Base-by-base conservation (phyloP, 2,329 filamentous ascomycete genomes). In the Aureobasidium sp. region DNA sequence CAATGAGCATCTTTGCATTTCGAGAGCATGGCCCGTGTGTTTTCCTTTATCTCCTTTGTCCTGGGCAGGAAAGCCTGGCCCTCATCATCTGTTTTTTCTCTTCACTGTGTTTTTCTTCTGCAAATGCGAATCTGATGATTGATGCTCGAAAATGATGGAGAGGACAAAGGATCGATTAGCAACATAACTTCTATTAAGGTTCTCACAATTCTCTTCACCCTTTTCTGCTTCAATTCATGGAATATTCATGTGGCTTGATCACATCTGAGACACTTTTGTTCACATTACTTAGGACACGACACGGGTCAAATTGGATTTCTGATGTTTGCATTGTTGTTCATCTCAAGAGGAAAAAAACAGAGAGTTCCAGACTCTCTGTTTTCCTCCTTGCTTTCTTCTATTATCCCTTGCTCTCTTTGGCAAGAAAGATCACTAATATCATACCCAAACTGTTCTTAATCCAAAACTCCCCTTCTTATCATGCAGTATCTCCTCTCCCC, bases 91-190 rank as follows among this genome's bases (percentile, higher is more conserved):
- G 25, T 14, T 56, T 42, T 44, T 11, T 53, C 5, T 31, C 34
- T 44, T 56, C 25, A 34, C 31, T 34, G 31, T 56, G 36, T 44
- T 56, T 56, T 56, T 39, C 31, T 34, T 34, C 29, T 34, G 31
- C 31, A 34, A 11, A 12, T 44, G 52, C 52, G 52, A 52, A 55
- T 44, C 52, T 55, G 52, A 55, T 55, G 52, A 55, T 31, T 55
- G 37, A 55, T 55, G 52, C 52, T 55, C 52, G 31, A 42, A 31
- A 20, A 14, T 17, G 22, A 41, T 6, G 15, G 36, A 42, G 36
- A 31, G 14, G 49, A 52, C 34, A 14, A 55, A 31, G 52, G 22
- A 34, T 34, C 31, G 39, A 15, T 20, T 20, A 29, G 20, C 31
- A 34, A 29, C 20, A 53, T 14, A 34, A 25, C 52, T 42, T 34